Percentiles rank a stretch among this genome's conserved stretches.
These are phyloP conservation scores for Crithidia expoeki DNA, from an alignment of 208 protist genomes.

Conservation along the genomic window DNA sequence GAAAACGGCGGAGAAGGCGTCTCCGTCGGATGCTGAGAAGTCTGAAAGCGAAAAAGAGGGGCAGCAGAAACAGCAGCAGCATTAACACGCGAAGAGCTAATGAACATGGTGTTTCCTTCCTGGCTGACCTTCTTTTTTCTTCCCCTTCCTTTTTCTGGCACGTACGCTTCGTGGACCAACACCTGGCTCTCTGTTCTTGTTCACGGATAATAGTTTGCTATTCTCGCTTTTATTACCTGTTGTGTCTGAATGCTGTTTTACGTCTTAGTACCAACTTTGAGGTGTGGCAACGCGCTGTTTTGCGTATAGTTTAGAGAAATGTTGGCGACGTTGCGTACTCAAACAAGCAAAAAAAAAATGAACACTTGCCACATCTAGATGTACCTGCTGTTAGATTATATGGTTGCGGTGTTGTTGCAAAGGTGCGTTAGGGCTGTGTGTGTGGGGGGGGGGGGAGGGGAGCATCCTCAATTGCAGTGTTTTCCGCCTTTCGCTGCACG, in stretches of 20 bases:
- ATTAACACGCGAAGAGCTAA: background rate
- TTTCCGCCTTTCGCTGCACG: background rate
- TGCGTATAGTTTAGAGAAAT: background rate
- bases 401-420: too few relatives aligned
- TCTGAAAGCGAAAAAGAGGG: background rate
- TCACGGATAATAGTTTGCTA: slow-evolving; percentile 1
- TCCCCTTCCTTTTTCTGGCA: background rate
- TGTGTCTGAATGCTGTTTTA: background rate
- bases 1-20: background rate
- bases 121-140: background rate
- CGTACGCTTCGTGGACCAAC: background rate
- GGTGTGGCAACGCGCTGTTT: background rate
- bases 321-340: background rate
- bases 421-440: too few relatives aligned
- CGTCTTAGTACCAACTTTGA: background rate
- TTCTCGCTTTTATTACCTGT: background rate
- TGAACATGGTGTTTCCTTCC: background rate
- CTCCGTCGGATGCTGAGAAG: background rate
- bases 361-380: background rate
- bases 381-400: too few relatives aligned
- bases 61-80: background rate
- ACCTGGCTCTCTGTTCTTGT: background rate
- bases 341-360: background rate
- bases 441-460: too few relatives aligned
- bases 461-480: too few relatives aligned